Conservation (phyloP, 2,329 filamentous ascomycete species). For the Dryadomyces quercivorus region DNA sequence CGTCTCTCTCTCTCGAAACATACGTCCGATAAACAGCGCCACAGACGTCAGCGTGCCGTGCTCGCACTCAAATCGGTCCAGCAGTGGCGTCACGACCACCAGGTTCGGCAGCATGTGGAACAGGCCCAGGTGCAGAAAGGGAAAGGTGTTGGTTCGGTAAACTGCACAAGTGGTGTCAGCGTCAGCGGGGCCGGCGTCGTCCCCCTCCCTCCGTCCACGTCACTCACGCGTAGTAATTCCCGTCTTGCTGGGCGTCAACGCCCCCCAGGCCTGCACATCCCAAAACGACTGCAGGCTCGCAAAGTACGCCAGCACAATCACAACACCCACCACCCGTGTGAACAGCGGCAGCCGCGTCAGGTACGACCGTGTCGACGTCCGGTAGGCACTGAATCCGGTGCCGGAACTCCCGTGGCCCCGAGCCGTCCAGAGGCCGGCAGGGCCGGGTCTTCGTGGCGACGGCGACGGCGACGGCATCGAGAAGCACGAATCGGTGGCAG, state of each 20-base stretch:
- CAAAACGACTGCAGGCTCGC: slow-evolving; percentile 56
- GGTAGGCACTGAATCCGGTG: slow-evolving; percentile 51
- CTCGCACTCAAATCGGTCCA: slow-evolving; percentile 89
- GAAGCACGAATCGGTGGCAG: not conserved
- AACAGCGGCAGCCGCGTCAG: slow-evolving; percentile 76
- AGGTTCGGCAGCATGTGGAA: slow-evolving; percentile 73
- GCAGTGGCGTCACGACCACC: slow-evolving; percentile 67
- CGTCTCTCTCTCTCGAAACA: no score
- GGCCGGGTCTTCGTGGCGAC: slow-evolving; percentile 6
- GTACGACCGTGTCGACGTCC: slow-evolving; percentile 64
- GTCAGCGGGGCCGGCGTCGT: no score
- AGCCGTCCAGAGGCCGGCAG: slow-evolving; percentile 7
- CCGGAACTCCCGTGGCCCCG: slow-evolving; percentile 1
- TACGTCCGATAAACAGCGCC: slow-evolving; percentile 81
- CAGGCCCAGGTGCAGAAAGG: slow-evolving; percentile 71
- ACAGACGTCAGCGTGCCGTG: slow-evolving; percentile 83
- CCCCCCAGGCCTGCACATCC: slow-evolving; percentile 65
- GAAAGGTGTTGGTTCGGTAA: slow-evolving; percentile 87
- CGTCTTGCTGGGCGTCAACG: slow-evolving; percentile 66
- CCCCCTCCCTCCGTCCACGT: not conserved
- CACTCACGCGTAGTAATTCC: slow-evolving; percentile 56
- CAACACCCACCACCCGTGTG: slow-evolving; percentile 56
- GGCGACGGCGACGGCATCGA: slow-evolving; percentile 9
- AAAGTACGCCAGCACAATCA: slow-evolving; percentile 59
- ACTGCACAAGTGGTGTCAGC: slow-evolving; percentile 41